Conservation (phyloP, 495 filamentous ascomycete species). For the Trichoderma erinaceum region DNA sequence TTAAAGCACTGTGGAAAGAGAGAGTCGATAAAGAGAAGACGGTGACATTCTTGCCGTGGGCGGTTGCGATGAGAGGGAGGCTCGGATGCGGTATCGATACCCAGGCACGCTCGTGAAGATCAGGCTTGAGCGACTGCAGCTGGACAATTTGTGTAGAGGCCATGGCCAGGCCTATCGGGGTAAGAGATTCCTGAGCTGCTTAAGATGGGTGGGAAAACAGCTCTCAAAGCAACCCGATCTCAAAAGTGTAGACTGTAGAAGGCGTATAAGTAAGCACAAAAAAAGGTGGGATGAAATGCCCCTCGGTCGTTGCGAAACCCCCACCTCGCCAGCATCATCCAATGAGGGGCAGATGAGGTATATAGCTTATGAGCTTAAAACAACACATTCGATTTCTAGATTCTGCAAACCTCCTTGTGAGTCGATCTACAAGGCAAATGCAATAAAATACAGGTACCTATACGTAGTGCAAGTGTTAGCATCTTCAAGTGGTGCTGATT, state of each 20-base stretch:
- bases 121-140: slow-evolving; percentile 51
- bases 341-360: too few species aligned
- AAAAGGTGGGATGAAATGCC: slow-evolving; percentile 4
- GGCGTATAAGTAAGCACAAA: not conserved
- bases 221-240: not conserved
- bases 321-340: not conserved
- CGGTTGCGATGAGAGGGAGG: slow-evolving; percentile 81
- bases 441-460: too few species aligned
- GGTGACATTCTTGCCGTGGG: slow-evolving; percentile 76
- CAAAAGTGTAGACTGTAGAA: not conserved
- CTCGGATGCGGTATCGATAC: slow-evolving; percentile 75
- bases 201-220: not conserved
- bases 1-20: slow-evolving; percentile 66
- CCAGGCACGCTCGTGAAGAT: slow-evolving; percentile 81
- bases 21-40: slow-evolving; percentile 82
- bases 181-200: not conserved
- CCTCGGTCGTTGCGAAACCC: not conserved
- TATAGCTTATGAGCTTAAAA: too few species aligned
- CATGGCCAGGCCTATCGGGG: not conserved
- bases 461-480: too few species aligned
- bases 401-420: too few species aligned
- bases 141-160: slow-evolving; percentile 21
- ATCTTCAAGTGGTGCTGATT: too few species aligned
- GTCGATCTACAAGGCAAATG: too few species aligned
- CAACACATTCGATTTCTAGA: too few species aligned